Base-by-base conservation (phyloP, 2,329 filamentous ascomycete genomes). In the Pseudopyricularia javanii region DNA sequence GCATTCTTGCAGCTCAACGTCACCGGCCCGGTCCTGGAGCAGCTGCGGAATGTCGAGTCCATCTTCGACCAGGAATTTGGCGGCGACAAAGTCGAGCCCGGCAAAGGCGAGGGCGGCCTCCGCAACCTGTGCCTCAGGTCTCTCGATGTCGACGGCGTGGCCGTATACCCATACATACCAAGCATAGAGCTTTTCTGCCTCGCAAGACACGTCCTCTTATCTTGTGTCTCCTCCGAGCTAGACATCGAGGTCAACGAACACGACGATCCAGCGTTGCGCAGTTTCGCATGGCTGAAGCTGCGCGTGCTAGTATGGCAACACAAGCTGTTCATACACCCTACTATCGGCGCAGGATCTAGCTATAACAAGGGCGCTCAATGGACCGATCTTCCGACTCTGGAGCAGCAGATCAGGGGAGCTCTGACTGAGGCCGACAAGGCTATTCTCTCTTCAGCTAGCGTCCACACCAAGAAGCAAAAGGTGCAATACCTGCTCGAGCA, bases 1-100 rank as follows among this genome's bases (percentile, higher is more conserved):
- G 80, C 84, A 11, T 96, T 95, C 64, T 68, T 95, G 15, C 91
- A 96, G 65, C 82, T 82, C 1, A 95, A 89, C 63, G 86, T 94
- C 52, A 95, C 91, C 3, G 91, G 91, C 0, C 91, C 91, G 1
- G 84, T 89, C 0, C 71, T 95, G n/a, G 69, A 73, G 6, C 51
- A 54, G 4, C 55, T 59, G 0, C 47, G 37, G 51, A 59, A 43
- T 43, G 53, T 75, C n/a, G 64, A 69, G 32, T 55, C 57, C 1
- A 58, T 67, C 4, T 70, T 77, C 52, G 59, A 43, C 9, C 22
- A 34, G 28, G 50, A 52, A 37, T 28, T 52, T 11, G 59, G 28
- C 22, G 49, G 53, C 54, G 14, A 54, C 54, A 14, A 14, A 22
- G 12, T 20, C 22, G 40, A 45, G 40, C 40, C 40, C 15, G 12